These are phyloP conservation scores for Galerina sulciceps DNA, from an alignment of 768 basidiomycete species.

Conservation along the genomic window DNA sequence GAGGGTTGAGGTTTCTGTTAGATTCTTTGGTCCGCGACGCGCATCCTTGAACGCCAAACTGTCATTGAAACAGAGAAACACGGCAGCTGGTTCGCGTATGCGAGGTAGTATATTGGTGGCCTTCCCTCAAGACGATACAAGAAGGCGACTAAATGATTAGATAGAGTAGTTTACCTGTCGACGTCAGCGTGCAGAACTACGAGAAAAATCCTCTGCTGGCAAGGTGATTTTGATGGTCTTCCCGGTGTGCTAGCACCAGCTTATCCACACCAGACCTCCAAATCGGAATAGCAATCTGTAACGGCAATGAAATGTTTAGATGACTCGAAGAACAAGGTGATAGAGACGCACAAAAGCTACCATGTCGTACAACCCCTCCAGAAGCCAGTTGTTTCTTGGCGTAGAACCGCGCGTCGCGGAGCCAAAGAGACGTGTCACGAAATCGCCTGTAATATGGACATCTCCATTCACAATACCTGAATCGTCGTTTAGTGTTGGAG, in stretches of 20 bases:
- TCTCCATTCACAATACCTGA: slow-evolving; percentile 71
- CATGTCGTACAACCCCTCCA: slow-evolving; percentile 56
- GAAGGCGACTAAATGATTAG: too few relatives aligned
- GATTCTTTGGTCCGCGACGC: too few relatives aligned
- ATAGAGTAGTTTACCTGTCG: too few relatives aligned
- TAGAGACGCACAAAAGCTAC: slow-evolving; percentile 44
- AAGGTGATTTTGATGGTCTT: slow-evolving; percentile 53
- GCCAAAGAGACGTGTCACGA: slow-evolving; percentile 70
- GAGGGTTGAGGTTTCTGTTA: too few relatives aligned
- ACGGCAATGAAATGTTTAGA: background rate
- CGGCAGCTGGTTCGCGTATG: too few relatives aligned
- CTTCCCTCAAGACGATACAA: too few relatives aligned
- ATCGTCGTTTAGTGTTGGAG: background rate
- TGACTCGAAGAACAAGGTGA: too few relatives aligned
- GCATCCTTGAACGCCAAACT: too few relatives aligned
- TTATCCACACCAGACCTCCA: slow-evolving; percentile 57
- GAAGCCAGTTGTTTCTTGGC: slow-evolving; percentile 60
- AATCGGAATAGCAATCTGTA: slow-evolving; percentile 54
- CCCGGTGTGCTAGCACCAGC: slow-evolving; percentile 45
- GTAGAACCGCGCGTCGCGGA: slow-evolving; percentile 67
- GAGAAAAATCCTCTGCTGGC: slow-evolving; percentile 46
- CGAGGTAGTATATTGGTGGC: too few relatives aligned
- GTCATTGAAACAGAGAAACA: too few relatives aligned
- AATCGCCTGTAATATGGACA: slow-evolving; percentile 76
- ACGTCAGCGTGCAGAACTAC: too few relatives aligned